phyloP scores from a whole-genome alignment of 1,284 basidiomycete species.

The Taiwanofungus camphoratus region DNA sequence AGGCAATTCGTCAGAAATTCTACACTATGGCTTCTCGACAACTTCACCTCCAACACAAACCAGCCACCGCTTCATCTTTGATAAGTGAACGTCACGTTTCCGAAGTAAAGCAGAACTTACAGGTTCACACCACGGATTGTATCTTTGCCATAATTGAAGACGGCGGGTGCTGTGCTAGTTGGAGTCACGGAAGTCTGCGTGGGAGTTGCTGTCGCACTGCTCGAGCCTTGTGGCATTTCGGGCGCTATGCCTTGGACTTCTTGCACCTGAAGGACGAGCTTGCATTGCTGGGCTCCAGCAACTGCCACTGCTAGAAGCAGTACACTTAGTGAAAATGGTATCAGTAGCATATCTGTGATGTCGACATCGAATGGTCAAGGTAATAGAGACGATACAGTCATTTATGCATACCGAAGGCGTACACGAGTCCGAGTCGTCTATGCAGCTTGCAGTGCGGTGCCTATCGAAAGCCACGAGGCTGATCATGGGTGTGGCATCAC shows the following conservation, averaged over 20 bases:
- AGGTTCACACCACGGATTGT: conserved; percentile 60
- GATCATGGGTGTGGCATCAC: no score
- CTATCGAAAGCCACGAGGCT: no score
- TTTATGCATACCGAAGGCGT: no score
- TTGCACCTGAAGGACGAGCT: conserved; percentile 18
- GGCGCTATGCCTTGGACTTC: conserved; percentile 8
- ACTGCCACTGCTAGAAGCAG: background rate
- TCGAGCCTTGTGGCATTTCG: conserved; percentile 1
- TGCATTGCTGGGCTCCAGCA: conserved; percentile 21
- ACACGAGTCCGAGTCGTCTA: no score
- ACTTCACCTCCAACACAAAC: conserved; percentile 60
- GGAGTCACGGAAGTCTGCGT: conserved; percentile 9
- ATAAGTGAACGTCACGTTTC: background rate
- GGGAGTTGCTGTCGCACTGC: conserved; percentile 5
- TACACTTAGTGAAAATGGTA: no score
- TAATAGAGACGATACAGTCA: no score
- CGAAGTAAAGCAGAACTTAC: conserved; percentile 32
- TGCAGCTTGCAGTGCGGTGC: no score
- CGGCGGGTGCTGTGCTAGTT: conserved; percentile 16
- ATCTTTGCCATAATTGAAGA: conserved; percentile 47
- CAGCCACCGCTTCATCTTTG: conserved; percentile 45
- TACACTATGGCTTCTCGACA: no score
- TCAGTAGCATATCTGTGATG: no score
- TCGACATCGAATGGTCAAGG: no score
- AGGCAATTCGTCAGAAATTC: background rate